A percentile compares a stretch with the other conserved stretches of the same genome.
phyloP scores from a whole-genome alignment of 2,329 filamentous ascomycete genomes.

The Botryotinia calthae region DNA sequence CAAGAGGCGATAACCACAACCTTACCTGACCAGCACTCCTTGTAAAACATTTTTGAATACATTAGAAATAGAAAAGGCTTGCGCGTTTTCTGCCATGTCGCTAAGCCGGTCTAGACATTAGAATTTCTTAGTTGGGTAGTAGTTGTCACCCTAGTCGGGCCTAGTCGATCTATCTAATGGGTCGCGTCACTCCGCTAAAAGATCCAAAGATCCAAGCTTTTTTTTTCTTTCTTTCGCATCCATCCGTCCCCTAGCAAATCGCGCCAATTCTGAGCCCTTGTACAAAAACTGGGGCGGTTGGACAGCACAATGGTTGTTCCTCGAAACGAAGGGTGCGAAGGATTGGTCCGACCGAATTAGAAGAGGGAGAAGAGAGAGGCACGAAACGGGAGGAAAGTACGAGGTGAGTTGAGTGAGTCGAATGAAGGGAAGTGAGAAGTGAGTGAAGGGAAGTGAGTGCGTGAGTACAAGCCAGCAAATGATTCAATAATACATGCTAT shows the following conservation, averaged over 20 bases:
- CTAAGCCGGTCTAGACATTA: not conserved
- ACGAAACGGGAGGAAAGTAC: not conserved
- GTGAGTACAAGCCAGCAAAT: not conserved
- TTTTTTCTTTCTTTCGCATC: not conserved
- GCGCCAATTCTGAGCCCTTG: conserved; percentile 9
- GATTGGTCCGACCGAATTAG: conserved; percentile 3
- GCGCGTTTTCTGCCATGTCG: not conserved
- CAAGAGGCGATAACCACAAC: conserved; percentile 17
- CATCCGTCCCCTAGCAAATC: not conserved
- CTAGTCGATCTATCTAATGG: not conserved
- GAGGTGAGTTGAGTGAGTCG: not conserved
- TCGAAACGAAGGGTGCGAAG: conserved; percentile 1
- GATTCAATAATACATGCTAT: not conserved
- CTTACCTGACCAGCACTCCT: not conserved
- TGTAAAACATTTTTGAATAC: not conserved
- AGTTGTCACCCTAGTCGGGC: not conserved
- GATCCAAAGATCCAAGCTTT: not conserved
- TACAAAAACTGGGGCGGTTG: conserved; percentile 15
- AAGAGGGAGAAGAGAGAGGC: not conserved
- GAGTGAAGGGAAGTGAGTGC: no score
- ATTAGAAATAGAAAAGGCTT: not conserved
- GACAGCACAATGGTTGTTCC: conserved; percentile 14
- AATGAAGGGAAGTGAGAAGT: no score
- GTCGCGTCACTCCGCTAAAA: not conserved
- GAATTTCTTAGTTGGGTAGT: conserved; percentile 6